Conservation (phyloP, 768 basidiomycete genomes). For the Lactarius pseudohatsudake region DNA sequence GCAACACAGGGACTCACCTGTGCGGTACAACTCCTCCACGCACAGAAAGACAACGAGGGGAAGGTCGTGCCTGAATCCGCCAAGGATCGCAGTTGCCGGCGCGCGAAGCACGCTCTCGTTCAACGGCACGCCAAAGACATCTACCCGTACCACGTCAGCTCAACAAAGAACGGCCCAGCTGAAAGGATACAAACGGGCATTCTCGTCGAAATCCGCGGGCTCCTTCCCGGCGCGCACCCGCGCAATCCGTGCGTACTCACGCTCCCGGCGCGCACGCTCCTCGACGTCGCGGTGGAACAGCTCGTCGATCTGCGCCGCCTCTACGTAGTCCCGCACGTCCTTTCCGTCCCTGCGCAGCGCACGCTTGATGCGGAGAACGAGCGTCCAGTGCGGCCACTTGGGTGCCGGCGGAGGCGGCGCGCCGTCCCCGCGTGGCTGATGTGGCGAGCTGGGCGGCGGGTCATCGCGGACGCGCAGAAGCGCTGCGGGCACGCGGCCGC, state of each 20-base stretch:
- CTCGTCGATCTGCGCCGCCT: constrained; percentile 19
- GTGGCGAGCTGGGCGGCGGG: constrained; percentile 19
- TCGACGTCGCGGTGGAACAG: constrained; percentile 21
- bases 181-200: constrained; percentile 3
- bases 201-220: constrained; percentile 1
- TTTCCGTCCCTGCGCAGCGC: constrained; percentile 18
- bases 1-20: constrained; percentile 34
- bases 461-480: constrained; percentile 14
- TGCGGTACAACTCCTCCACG: constrained; percentile 49
- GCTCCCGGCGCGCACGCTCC: constrained; percentile 25
- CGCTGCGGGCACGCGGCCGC: constrained; percentile 15
- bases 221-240: constrained; percentile 20
- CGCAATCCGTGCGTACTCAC: constrained; percentile 17
- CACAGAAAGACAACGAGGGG: constrained; percentile 43
- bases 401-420: constrained; percentile 16
- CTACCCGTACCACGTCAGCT: constrained; percentile 30
- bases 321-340: constrained; percentile 26
- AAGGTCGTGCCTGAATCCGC: constrained; percentile 41
- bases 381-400: constrained; percentile 24
- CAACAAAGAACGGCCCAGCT: background rate
- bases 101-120: constrained; percentile 38
- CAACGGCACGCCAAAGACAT: constrained; percentile 40
- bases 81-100: constrained; percentile 37
- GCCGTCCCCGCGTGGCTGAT: constrained; percentile 19
- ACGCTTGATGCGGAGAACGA: constrained; percentile 25